phyloP scores from a whole-genome alignment of 139 green algal species.

The Chlorokybus atmophyticus region DNA sequence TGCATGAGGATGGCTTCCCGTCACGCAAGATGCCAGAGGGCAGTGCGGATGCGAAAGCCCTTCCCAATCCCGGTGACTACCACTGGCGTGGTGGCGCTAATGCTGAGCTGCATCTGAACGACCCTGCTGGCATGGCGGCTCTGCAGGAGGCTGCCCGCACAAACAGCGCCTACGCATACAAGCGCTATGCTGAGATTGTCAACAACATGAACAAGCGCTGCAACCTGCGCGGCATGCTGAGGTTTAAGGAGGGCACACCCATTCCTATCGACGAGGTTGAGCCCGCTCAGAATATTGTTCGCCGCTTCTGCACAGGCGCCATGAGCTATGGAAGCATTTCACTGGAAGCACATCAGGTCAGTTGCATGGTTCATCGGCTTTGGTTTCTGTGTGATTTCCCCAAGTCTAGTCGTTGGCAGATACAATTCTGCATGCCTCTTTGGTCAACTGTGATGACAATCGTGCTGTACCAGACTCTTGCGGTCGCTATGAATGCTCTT shows the following conservation, averaged over 20 bases:
- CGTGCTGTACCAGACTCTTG: conserved; percentile 65
- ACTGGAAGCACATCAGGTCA: conserved; percentile 73
- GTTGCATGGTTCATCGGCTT: no score
- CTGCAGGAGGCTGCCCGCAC: conserved; percentile 59
- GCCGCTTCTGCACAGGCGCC: conserved; percentile 74
- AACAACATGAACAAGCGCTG: conserved; percentile 65
- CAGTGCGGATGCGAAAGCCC: conserved; percentile 14
- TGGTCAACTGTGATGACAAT: no score
- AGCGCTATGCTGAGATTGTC: conserved; percentile 43
- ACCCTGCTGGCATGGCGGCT: conserved; percentile 72
- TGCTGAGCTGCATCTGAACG: conserved; percentile 82
- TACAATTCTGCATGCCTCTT: no score
- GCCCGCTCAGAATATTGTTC: conserved; percentile 71
- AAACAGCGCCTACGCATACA: conserved; percentile 37
- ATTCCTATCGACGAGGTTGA: conserved; percentile 61
- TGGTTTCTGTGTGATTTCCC: no score
- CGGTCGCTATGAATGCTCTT: conserved; percentile 82
- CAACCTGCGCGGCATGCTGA: conserved; percentile 77
- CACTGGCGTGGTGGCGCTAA: conserved; percentile 42
- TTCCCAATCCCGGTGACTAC: conserved; percentile 53
- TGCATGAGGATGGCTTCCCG: conserved; percentile 57
- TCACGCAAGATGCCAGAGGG: conserved; percentile 6
- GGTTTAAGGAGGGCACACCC: conserved; percentile 44
- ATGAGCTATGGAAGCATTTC: conserved; percentile 77
- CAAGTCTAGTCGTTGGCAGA: no score